Base-by-base conservation (phyloP, 2,329 filamentous ascomycete species). In the Colletotrichum tropicale region DNA sequence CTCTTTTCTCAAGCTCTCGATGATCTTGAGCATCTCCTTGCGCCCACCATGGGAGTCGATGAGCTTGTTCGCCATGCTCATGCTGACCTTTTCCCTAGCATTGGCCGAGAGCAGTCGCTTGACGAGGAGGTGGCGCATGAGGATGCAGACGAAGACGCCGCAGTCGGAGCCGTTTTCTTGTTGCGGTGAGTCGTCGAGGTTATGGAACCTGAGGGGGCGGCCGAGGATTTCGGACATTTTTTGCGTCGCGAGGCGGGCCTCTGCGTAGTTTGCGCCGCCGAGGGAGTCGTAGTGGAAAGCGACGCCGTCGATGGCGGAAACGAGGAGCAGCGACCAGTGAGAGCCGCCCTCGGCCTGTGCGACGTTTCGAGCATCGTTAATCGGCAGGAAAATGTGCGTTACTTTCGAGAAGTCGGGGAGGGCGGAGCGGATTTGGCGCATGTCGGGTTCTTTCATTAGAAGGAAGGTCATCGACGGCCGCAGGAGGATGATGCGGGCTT, bases 251-350 rank as follows among this genome's bases (percentile, higher is more conserved):
- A 90, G 86, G 66, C 90, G 89, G 1, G 95, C 97, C 78, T 98
- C 94, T 56, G 89, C 86, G 76, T 91, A 91, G 84, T 99, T 98
- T 52, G 92, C 90, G 3, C 93, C 92, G 3, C 91, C 91, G 30
- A 98, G 89, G 2, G 94, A 96, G 86, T 99, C 97, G 86, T 99
- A 99, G 87, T 99, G 97, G 84, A 99, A 99, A 0, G 96, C 95
- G 4, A 98, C 93, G 10, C 95, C 93, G 82, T 99, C 97, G 66
- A 98, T 92, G 55, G 96, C 91, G 15, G 93, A 96, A 36, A 99
- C 96, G 4, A 99, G 91, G 1, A 99, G 92, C 0, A 99, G 88
- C 1, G 95, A 98, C 97, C 97, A 99, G 84, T 99, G 97, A 5
- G 94, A 94, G 52, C 97, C 97, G 55, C 95, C 95, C 85, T 98